A percentile compares a stretch with the other conserved stretches of the same genome.
phyloP scores from a whole-genome alignment of 2,329 filamentous ascomycete species.

The Penicillium fuscoglaucum region DNA sequence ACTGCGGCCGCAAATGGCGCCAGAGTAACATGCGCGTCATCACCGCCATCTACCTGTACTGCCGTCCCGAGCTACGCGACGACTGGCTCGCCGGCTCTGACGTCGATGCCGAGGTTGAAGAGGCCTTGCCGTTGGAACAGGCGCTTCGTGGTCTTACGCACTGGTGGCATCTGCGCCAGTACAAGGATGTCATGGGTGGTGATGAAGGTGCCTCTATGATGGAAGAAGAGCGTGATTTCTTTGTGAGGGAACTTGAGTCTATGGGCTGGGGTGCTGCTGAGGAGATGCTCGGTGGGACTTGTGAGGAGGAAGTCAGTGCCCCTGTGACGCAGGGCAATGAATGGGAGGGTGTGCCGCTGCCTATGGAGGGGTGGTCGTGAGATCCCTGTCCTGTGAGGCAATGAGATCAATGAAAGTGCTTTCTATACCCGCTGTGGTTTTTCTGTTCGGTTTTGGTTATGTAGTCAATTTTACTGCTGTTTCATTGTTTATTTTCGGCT shows the following conservation, averaged over 20 bases:
- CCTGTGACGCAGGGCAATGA: constrained; percentile 28
- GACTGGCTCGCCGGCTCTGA: constrained; percentile 91
- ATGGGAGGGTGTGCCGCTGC: constrained; percentile 39
- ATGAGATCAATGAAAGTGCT: constrained; percentile 12
- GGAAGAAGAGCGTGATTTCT: constrained; percentile 76
- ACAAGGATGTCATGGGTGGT: constrained; percentile 70
- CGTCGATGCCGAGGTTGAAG: constrained; percentile 90
- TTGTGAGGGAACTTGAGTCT: constrained; percentile 73
- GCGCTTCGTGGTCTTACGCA: constrained; percentile 85
- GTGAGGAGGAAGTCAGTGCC: constrained; percentile 2
- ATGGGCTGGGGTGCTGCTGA: constrained; percentile 56
- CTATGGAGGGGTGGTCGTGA: constrained; percentile 36
- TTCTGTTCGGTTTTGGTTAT: neutral
- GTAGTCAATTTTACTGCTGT: neutral
- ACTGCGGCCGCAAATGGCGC: constrained; percentile 96
- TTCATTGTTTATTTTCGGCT: neutral
- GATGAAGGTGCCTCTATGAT: constrained; percentile 56
- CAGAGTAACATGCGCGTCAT: constrained; percentile 99
- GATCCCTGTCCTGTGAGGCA: neutral
- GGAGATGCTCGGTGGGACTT: constrained; percentile 32
- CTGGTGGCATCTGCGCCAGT: constrained; percentile 86
- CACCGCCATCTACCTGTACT: constrained; percentile 92
- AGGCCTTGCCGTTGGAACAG: constrained; percentile 88
- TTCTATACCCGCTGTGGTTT: constrained; percentile 2
- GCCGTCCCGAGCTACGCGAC: constrained; percentile 85